These are phyloP conservation scores for Crassisporium funariophilum DNA, from an alignment of 768 basidiomycete species.

Conservation along the genomic window DNA sequence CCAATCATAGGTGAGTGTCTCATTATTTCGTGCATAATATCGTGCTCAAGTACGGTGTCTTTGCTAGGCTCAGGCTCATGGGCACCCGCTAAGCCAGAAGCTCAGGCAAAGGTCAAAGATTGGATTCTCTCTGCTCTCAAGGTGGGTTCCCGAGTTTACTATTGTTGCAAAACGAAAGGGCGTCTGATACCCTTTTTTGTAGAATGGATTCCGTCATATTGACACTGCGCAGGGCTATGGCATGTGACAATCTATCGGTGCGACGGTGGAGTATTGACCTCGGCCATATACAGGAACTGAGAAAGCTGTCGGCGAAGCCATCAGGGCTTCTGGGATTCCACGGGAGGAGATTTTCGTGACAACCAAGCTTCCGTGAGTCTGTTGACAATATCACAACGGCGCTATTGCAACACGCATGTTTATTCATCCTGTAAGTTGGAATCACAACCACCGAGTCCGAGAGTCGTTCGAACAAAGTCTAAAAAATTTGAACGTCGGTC, in stretches of 20 bases:
- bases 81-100: slow-evolving; percentile 35
- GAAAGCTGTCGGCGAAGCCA: slow-evolving; percentile 41
- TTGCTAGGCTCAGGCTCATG: slow-evolving; percentile 45
- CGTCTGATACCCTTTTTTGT: background rate
- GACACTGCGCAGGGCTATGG: slow-evolving; percentile 41
- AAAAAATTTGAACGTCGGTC: slow-evolving; percentile 40
- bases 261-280: background rate
- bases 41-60: too few relatives aligned
- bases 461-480: slow-evolving; percentile 45
- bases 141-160: slow-evolving; percentile 20
- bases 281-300: slow-evolving; percentile 36
- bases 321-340: slow-evolving; percentile 50
- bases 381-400: background rate
- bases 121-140: slow-evolving; percentile 45
- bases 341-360: slow-evolving; percentile 52
- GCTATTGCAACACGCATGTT: too few relatives aligned
- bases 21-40: too few relatives aligned
- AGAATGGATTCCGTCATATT: slow-evolving; percentile 45
- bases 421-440: too few relatives aligned
- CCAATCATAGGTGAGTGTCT: too few relatives aligned
- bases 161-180: background rate
- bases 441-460: slow-evolving; percentile 39
- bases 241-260: slow-evolving; percentile 12
- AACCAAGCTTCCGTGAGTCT: slow-evolving; percentile 46
- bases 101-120: slow-evolving; percentile 32